Evolutionary conservation across 108 stramenopile species (phyloP).

Genomic region (Asterionellopsis glacialis): DNA sequence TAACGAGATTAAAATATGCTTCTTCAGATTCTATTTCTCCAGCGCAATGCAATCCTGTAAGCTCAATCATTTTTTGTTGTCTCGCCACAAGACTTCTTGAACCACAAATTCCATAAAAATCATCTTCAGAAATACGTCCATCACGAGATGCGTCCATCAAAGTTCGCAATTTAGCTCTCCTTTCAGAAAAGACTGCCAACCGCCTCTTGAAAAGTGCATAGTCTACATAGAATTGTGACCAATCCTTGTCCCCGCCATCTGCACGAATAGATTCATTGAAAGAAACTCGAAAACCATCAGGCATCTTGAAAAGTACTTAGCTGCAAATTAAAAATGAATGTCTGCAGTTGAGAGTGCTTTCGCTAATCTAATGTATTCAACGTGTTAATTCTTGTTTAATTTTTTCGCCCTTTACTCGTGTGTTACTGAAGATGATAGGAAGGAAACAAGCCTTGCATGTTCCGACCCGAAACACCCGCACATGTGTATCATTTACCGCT

Average conservation of each 20-base stretch:
- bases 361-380: too few species aligned
- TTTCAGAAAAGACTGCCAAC: conserved; percentile 18
- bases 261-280: conserved; percentile 3
- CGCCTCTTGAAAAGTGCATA: conserved; percentile 34
- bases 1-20: neutral
- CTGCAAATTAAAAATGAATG: too few species aligned
- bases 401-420: too few species aligned
- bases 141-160: conserved; percentile 13
- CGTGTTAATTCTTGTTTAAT: too few species aligned
- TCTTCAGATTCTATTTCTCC: neutral
- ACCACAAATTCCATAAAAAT: conserved; percentile 11
- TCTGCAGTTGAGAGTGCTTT: too few species aligned
- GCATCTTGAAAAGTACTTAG: too few species aligned
- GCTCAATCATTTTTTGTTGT: too few species aligned
- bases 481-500: too few species aligned
- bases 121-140: conserved; percentile 16
- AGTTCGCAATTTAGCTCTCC: conserved; percentile 15
- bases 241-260: conserved; percentile 12
- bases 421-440: too few species aligned
- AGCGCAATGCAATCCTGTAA: too few species aligned
- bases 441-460: too few species aligned
- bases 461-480: too few species aligned
- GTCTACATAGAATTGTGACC: conserved; percentile 31
- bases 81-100: neutral
- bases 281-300: conserved; percentile 2